Conservation (phyloP, 768 basidiomycete species). For the Lentinula guzmanii region DNA sequence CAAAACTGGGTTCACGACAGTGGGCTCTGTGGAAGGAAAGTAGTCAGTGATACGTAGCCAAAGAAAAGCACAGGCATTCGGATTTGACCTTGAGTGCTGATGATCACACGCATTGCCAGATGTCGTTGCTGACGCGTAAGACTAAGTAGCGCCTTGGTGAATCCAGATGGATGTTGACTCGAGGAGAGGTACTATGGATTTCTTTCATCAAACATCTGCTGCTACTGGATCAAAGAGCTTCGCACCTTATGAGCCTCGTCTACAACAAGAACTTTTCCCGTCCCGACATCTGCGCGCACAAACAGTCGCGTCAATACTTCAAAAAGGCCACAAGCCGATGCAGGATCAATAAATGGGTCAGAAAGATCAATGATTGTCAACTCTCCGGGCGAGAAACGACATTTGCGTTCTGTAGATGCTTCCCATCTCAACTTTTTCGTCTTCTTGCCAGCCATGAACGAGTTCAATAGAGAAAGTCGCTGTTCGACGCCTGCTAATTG, state of each 20-base stretch:
- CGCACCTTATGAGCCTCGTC: slow-evolving; percentile 73
- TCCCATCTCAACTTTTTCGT: slow-evolving; percentile 5
- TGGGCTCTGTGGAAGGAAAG: slow-evolving; percentile 42
- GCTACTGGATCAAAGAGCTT: neutral
- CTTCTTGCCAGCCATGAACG: slow-evolving; percentile 40
- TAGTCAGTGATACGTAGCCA: neutral
- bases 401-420: slow-evolving; percentile 1
- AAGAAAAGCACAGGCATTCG: neutral
- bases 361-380: slow-evolving; percentile 68
- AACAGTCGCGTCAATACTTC: slow-evolving; percentile 65
- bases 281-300: slow-evolving; percentile 49
- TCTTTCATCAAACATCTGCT: neutral
- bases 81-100: slow-evolving; percentile 61
- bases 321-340: slow-evolving; percentile 63
- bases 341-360: slow-evolving; percentile 66
- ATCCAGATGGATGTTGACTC: slow-evolving; percentile 36
- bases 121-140: slow-evolving; percentile 68
- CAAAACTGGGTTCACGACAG: slow-evolving; percentile 61
- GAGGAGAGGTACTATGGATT: slow-evolving; percentile 50
- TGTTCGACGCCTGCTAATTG: slow-evolving; percentile 57
- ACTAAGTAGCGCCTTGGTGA: slow-evolving; percentile 52
- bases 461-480: slow-evolving; percentile 52
- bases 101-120: slow-evolving; percentile 64
- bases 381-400: slow-evolving; percentile 49
- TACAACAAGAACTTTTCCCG: slow-evolving; percentile 65